Conservation (phyloP, 176 grass and related monocot genomes). For the Alloteropsis semialata region DNA sequence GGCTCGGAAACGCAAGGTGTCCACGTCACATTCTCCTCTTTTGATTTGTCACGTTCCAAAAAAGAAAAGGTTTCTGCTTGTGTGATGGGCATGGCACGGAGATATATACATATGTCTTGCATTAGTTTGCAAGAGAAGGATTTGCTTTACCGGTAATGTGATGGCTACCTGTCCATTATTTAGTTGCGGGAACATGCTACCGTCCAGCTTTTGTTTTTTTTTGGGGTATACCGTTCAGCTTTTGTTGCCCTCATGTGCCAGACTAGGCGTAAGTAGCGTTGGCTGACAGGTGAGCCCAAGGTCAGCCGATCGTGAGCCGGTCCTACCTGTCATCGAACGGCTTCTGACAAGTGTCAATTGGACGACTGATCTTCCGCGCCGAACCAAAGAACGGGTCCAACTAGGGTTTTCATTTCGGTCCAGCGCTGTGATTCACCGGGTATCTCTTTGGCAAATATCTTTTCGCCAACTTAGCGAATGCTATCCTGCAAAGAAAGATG, state of each 20-base stretch:
- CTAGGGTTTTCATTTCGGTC: not conserved
- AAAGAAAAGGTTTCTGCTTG: not conserved
- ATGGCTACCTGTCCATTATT: slow-evolving; percentile 22
- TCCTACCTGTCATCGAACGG: not conserved
- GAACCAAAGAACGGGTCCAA: not conserved
- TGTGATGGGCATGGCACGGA: slow-evolving; percentile 36
- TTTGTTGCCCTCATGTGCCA: not conserved
- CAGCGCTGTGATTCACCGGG: not conserved
- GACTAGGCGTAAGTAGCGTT: too few relatives aligned
- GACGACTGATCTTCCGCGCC: not conserved
- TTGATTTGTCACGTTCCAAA: not conserved
- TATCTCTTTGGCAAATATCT: not conserved
- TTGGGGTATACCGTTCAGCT: too few relatives aligned
- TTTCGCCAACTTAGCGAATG: slow-evolving; percentile 1
- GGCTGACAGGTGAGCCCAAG: not conserved
- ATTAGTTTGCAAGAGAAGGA: slow-evolving; percentile 15
- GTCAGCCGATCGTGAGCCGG: too few relatives aligned
- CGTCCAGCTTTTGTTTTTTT: too few relatives aligned
- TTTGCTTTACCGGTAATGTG: slow-evolving; percentile 56
- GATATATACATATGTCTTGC: not conserved
- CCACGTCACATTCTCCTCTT: not conserved
- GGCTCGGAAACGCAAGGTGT: not conserved
- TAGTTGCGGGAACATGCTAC: not conserved
- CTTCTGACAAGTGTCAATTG: not conserved
- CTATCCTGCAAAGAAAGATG: not conserved